A percentile compares a stretch with the other conserved stretches of the same genome.
Conservation (phyloP, 306 rosid species). For the Albizia julibrissin region DNA sequence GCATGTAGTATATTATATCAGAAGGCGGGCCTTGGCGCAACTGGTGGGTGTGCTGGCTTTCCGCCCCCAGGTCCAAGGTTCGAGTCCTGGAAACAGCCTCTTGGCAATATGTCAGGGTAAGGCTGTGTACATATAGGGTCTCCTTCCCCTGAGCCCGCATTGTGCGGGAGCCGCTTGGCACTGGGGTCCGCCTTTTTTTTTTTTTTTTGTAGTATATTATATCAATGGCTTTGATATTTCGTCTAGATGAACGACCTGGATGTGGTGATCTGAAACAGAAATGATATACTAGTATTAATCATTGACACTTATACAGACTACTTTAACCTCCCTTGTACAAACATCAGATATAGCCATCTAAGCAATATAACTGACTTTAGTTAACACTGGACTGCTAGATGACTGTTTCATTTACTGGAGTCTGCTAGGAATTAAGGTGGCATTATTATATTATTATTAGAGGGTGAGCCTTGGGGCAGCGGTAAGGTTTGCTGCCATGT, state of each 20-base stretch:
- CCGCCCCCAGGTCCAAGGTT: no score
- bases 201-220: neutral
- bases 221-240: neutral
- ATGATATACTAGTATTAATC: neutral
- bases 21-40: no score
- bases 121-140: no score
- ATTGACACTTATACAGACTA: neutral
- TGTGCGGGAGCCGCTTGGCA: no score
- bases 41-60: no score
- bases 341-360: neutral
- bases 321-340: neutral
- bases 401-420: constrained; percentile 3
- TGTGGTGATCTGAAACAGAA: neutral
- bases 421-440: constrained; percentile 1
- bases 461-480: no score
- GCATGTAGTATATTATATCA: neutral
- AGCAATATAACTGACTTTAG: neutral
- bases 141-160: no score
- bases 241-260: neutral
- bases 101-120: no score
- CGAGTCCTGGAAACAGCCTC: no score
- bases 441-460: neutral
- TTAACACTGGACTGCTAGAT: constrained; percentile 7
- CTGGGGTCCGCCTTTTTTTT: no score
- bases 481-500: no score